phyloP scores from a whole-genome alignment of 176 grass and related monocot species.

The Oryza meyeriana region DNA sequence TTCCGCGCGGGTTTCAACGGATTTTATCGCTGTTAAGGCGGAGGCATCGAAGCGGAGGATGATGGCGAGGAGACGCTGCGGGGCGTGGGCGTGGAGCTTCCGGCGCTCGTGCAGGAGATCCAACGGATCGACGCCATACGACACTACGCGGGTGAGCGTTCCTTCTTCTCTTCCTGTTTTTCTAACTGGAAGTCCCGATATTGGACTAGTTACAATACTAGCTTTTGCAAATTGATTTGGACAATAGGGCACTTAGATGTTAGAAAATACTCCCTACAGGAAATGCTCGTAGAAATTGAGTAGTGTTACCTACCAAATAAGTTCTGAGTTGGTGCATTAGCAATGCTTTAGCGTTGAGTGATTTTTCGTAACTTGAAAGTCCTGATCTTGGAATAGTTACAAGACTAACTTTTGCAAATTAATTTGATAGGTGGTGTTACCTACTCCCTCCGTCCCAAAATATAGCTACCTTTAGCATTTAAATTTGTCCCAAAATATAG shows the following conservation, averaged over 20 bases:
- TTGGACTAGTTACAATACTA: neutral
- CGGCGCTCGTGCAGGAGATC: conserved; percentile 50
- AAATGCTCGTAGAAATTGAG: neutral
- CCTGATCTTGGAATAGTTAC: neutral
- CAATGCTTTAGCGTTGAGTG: neutral
- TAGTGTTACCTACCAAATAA: neutral
- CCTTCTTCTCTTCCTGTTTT: neutral
- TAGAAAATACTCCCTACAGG: neutral
- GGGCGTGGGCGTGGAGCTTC: neutral
- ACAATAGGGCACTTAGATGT: neutral
- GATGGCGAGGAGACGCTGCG: neutral
- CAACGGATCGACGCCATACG: conserved; percentile 62
- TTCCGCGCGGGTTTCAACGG: conserved; percentile 16
- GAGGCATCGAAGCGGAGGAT: neutral
- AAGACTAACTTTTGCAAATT: neutral
- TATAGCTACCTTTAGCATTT: too few species aligned
- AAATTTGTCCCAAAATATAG: too few species aligned
- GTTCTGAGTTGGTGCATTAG: neutral
- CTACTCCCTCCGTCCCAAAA: too few species aligned
- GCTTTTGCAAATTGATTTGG: neutral
- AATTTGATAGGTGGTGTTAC: neutral
- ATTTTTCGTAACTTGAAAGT: neutral
- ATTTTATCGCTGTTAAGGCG: conserved; percentile 18
- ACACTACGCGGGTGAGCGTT: conserved; percentile 53
- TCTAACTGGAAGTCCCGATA: neutral